Evolutionary conservation across 352 stramenopile genomes (phyloP).

Genomic region (Phytophthora cryptogea): DNA sequence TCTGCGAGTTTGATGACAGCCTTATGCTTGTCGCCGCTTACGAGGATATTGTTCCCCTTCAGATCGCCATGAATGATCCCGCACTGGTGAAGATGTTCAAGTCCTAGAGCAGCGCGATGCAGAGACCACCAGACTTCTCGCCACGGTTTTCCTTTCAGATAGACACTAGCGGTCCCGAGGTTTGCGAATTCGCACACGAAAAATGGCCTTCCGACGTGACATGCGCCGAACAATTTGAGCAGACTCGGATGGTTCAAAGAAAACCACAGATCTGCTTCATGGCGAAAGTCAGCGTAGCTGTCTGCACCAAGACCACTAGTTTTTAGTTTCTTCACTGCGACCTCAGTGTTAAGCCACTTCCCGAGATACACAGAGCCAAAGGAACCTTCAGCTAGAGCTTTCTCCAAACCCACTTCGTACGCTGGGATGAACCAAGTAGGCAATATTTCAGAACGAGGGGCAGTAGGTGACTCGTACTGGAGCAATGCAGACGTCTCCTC

Average conservation of each 20-base stretch:
- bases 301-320: not conserved
- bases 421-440: slow-evolving; percentile 14
- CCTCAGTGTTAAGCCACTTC: slow-evolving; percentile 19
- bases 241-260: slow-evolving; percentile 13
- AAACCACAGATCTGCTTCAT: slow-evolving; percentile 10
- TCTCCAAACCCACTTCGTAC: slow-evolving; percentile 8
- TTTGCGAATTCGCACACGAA: slow-evolving; percentile 10
- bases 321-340: slow-evolving; percentile 20
- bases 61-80: slow-evolving; percentile 11
- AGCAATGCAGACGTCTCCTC: not conserved
- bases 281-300: not conserved
- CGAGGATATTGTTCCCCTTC: slow-evolving; percentile 4
- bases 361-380: slow-evolving; percentile 21
- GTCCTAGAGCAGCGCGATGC: not conserved
- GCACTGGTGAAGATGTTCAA: slow-evolving; percentile 3
- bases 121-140: slow-evolving; percentile 4
- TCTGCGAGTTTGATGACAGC: slow-evolving; percentile 2
- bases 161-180: not conserved
- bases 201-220: slow-evolving; percentile 5
- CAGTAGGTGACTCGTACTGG: not conserved
- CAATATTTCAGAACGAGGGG: not conserved
- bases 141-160: not conserved
- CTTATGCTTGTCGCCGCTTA: not conserved
- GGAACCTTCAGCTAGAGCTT: slow-evolving; percentile 5
- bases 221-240: slow-evolving; percentile 6